Conservation (phyloP, 148 eudicot genomes). For the Camellia japonica region DNA sequence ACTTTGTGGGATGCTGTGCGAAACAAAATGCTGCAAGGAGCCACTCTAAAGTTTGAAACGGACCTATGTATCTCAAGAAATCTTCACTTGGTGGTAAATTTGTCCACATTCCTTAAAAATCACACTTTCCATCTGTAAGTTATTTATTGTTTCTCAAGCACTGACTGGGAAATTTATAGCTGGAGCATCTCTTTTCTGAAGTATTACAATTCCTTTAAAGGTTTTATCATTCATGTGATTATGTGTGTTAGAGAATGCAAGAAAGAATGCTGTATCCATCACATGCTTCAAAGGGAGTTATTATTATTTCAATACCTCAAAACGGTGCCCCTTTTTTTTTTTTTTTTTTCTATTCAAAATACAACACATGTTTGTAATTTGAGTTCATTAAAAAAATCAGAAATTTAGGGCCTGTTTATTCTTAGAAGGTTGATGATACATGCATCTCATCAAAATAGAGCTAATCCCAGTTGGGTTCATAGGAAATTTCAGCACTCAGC, state of each 20-base stretch:
- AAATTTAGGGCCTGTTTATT: neutral
- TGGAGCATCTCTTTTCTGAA: neutral
- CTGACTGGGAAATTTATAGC: neutral
- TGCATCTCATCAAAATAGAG: no score
- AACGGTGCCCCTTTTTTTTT: no score
- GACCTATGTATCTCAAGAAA: neutral
- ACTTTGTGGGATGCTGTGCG: constrained; percentile 92
- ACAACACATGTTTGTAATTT: no score
- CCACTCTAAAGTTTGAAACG: constrained; percentile 46
- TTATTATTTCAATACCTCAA: neutral
- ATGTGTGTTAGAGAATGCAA: neutral
- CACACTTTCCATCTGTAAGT: neutral
- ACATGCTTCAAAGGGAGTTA: neutral
- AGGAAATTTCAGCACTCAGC: no score
- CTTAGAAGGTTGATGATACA: no score
- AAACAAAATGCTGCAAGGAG: constrained; percentile 60
- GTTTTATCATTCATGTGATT: neutral
- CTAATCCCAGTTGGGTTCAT: no score
- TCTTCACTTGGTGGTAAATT: neutral
- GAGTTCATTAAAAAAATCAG: neutral
- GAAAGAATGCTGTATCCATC: no score
- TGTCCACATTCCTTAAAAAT: neutral
- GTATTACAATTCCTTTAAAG: neutral
- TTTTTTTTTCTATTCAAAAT: no score
- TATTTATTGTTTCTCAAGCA: neutral